Evolutionary conservation across 805 yeast genomes (phyloP).

Genomic region (Lachancea fermentati): DNA sequence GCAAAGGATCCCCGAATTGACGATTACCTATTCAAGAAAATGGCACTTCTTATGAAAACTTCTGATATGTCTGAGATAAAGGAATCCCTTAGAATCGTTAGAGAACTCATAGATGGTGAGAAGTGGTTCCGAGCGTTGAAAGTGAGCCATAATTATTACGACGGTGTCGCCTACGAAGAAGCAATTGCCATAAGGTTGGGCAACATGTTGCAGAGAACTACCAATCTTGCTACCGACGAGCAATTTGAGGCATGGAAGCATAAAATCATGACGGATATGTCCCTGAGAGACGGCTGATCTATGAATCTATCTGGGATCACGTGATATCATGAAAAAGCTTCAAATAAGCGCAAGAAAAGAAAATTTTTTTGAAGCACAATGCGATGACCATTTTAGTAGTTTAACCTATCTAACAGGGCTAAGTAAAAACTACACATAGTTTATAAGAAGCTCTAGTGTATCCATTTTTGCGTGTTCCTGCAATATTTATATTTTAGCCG

Average conservation of each 20-base stretch:
- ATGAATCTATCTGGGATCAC: not conserved
- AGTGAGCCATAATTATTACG: slow-evolving; percentile 35
- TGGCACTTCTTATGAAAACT: slow-evolving; percentile 49
- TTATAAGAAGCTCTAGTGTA: not conserved
- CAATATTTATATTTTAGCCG: not conserved
- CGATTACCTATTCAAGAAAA: slow-evolving; percentile 42
- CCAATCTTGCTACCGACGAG: slow-evolving; percentile 28
- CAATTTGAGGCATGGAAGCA: slow-evolving; percentile 33
- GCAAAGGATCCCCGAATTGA: slow-evolving; percentile 44
- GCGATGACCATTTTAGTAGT: not conserved
- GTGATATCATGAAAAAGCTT: not conserved
- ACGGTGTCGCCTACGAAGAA: slow-evolving; percentile 25
- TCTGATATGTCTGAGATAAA: slow-evolving; percentile 43
- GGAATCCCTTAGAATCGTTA: slow-evolving; percentile 49
- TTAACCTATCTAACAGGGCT: not conserved
- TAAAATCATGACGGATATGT: slow-evolving; percentile 26
- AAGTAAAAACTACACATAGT: not conserved
- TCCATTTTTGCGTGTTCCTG: not conserved
- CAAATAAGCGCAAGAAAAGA: not conserved
- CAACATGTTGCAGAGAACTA: slow-evolving; percentile 33
- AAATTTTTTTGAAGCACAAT: not conserved
- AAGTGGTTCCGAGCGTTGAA: slow-evolving; percentile 60
- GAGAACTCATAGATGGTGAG: slow-evolving; percentile 48
- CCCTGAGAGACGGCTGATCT: slow-evolving; percentile 16
- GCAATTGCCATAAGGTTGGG: slow-evolving; percentile 27